Conservation (phyloP, 1,139 yeast species). For the Magnusiomyces paraingens region DNA sequence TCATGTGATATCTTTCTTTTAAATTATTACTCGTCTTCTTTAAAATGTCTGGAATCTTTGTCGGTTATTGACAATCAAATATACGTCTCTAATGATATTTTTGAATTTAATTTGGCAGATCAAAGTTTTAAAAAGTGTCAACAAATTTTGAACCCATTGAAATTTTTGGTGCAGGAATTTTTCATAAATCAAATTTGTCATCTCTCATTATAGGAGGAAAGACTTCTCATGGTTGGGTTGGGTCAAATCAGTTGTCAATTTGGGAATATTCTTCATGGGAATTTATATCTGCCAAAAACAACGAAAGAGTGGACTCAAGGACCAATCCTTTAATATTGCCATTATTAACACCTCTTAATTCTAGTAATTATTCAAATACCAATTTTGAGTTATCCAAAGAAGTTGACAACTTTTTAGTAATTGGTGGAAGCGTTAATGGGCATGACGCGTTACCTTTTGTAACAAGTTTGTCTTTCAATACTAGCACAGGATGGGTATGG, state of each 20-base stretch:
- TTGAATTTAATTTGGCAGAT: constrained; percentile 33
- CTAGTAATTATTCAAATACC: no score
- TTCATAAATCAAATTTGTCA: constrained; percentile 15
- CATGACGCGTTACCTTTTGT: constrained; percentile 39
- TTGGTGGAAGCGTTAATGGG: constrained; percentile 39
- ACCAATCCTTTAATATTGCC: constrained; percentile 45
- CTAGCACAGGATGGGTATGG: constrained; percentile 44
- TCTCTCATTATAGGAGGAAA: constrained; percentile 48
- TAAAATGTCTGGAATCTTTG: no score
- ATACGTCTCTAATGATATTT: constrained; percentile 36
- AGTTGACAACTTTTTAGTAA: constrained; percentile 23
- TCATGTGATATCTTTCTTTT: no score
- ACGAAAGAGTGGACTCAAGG: constrained; percentile 41
- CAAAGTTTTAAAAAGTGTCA: constrained; percentile 28
- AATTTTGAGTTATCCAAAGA: background rate
- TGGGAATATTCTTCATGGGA: constrained; percentile 60
- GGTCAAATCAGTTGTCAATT: constrained; percentile 53
- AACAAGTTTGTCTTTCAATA: constrained; percentile 34
- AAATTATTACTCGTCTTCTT: no score
- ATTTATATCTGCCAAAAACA: constrained; percentile 35
- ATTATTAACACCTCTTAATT: background rate
- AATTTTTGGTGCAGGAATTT: constrained; percentile 41
- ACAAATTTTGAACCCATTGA: constrained; percentile 42
- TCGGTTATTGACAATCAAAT: constrained; percentile 7
- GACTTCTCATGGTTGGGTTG: constrained; percentile 50